Evolutionary conservation across 1,284 basidiomycete species (phyloP).

Genomic region (Porogramme epimiltina): DNA sequence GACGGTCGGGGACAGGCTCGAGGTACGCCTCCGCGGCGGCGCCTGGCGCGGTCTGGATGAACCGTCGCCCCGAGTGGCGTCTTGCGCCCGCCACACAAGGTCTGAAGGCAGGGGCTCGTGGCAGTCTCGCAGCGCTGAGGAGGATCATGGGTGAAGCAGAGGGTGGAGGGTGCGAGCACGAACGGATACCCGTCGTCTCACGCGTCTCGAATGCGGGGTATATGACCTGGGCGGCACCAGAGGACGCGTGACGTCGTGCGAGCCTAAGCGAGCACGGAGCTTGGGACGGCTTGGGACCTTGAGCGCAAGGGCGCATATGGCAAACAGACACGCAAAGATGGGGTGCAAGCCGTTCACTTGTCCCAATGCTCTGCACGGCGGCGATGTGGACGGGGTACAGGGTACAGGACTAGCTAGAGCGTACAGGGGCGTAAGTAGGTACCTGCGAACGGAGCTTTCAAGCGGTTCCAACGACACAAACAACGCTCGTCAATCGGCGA

Average conservation of each 20-base stretch:
- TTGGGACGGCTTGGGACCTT: no score
- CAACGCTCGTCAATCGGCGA: no score
- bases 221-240: not conserved
- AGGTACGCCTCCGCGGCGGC: conserved; percentile 53
- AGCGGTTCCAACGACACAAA: no score
- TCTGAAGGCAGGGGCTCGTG: no score
- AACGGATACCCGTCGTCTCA: conserved; percentile 2
- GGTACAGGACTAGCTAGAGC: conserved; percentile 12
- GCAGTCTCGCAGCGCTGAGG: not conserved
- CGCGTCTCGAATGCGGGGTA: conserved; percentile 6
- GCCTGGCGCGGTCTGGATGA: conserved; percentile 11
- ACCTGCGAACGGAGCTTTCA: no score
- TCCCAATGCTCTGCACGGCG: conserved; percentile 17
- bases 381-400: conserved; percentile 1
- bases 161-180: not conserved
- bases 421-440: conserved; percentile 3
- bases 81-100: no score
- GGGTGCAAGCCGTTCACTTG: not conserved
- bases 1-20: conserved; percentile 44
- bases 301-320: no score
- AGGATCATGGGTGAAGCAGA: not conserved
- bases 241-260: conserved; percentile 12
- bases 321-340: not conserved
- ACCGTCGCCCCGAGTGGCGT: conserved; percentile 1
- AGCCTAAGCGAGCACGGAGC: conserved; percentile 5